These are phyloP conservation scores for Celoporthe dispersa DNA, from an alignment of 2,329 filamentous ascomycete species.

Conservation along the genomic window DNA sequence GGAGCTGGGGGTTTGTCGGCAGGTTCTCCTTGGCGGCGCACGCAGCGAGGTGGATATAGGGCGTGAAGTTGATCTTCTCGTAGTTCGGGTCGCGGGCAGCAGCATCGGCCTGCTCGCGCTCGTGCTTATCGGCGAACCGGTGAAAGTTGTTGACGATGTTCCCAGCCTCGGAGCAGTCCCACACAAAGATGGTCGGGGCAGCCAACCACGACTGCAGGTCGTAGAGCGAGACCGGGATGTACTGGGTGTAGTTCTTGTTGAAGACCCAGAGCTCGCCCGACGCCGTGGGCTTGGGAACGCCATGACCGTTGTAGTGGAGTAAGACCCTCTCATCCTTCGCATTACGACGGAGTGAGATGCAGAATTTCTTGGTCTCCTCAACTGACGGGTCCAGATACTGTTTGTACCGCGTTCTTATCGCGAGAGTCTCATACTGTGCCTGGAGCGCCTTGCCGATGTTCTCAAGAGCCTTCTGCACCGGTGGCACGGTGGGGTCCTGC, in stretches of 20 bases:
- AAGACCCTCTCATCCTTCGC: constrained; percentile 95
- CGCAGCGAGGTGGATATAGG: constrained; percentile 87
- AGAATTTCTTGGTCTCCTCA: constrained; percentile 97
- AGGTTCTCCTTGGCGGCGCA: constrained; percentile 90
- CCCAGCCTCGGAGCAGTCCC: constrained; percentile 95
- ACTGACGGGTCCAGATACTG: constrained; percentile 95
- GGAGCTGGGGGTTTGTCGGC: constrained; percentile 90
- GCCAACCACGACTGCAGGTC: constrained; percentile 96
- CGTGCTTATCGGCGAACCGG: constrained; percentile 92
- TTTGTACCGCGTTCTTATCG: constrained; percentile 95
- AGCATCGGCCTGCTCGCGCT: constrained; percentile 81
- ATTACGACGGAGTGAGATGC: constrained; percentile 84
- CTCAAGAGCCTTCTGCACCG: constrained; percentile 83
- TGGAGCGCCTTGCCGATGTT: constrained; percentile 97
- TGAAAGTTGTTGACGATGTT: constrained; percentile 96
- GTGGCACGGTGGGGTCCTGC: constrained; percentile 86
- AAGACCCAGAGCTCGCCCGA: constrained; percentile 99
- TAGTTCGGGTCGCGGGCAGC: constrained; percentile 80
- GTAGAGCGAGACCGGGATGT: constrained; percentile 94
- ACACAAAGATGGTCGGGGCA: constrained; percentile 94
- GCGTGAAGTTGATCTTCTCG: constrained; percentile 71
- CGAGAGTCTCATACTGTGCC: constrained; percentile 92
- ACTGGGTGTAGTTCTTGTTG: constrained; percentile 98
- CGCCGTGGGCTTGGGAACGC: constrained; percentile 91
- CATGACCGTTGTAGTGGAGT: constrained; percentile 99